Base-by-base conservation (phyloP, 768 basidiomycete species). In the Macrolepiota fuliginosa region DNA sequence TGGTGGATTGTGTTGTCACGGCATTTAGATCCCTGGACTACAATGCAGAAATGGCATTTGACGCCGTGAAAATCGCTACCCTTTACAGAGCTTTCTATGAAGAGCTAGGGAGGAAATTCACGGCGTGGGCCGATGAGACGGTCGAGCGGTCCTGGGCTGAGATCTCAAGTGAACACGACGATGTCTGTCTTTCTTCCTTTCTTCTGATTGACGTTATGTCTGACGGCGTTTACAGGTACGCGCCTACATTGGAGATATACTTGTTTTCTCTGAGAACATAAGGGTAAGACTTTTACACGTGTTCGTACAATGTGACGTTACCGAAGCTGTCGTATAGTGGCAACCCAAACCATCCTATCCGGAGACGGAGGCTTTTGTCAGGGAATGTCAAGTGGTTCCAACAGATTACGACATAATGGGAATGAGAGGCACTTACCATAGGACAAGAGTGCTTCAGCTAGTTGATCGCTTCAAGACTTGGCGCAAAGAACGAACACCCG, bases 1-100 rank as follows among this genome's bases (percentile, higher is more conserved):
- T 97, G 17, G 82, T 95, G 15, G 87, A 94, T 68, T 88, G 85
- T 68, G 73, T 95, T 37, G 73, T 92, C 45, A 73, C 82, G 22
- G 79, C 86, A 32, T 90, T 90, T 68, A 72, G 81, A 4, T 75
- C 77, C 10, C 79, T 89, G 39, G 94, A 97, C 68, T 94, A 88
- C 74, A 86, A 90, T 64, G 81, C 85, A 19, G 92, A 94, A 69
- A 86, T 91, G 40, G 89, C 94, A 5, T 91, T 94, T 70, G 91
- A 93, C 68, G 85, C 86, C 6, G 79, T 88, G 42, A 91, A 92
- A 66, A 77, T 86, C 22, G 76, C 89, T 7, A 82, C 85, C 19
- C 79, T 92, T 61, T 86, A 88, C 75, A 79, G 88, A 24, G 83
- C 86, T 0, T 84, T 91, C 66, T 88, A 89, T 63, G 85, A 90